Conservation (phyloP, 2,329 filamentous ascomycete species). For the Phoma herbarum region DNA sequence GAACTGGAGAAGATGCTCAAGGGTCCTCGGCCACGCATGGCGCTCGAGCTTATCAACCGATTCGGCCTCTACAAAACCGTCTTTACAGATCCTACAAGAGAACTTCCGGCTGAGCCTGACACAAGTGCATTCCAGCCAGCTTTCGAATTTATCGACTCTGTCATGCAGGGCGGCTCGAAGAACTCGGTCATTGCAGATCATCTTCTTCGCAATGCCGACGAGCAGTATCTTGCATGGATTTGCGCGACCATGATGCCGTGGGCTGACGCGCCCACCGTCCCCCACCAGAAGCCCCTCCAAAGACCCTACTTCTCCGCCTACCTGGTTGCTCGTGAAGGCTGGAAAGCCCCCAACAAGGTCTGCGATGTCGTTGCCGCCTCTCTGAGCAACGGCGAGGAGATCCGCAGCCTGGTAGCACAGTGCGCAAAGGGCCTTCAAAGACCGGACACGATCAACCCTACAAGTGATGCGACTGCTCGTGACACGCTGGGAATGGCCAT, state of each 20-base stretch:
- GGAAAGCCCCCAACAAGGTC: slow-evolving; percentile 81
- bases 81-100: slow-evolving; percentile 73
- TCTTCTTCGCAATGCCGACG: slow-evolving; percentile 70
- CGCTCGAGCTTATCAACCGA: slow-evolving; percentile 71
- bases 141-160: slow-evolving; percentile 68
- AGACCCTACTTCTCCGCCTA: slow-evolving; percentile 59
- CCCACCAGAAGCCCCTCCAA: slow-evolving; percentile 58
- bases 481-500: slow-evolving; percentile 79
- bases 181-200: slow-evolving; percentile 50
- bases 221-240: slow-evolving; percentile 78
- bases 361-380: slow-evolving; percentile 72
- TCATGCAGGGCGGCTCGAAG: slow-evolving; percentile 19
- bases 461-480: slow-evolving; percentile 57
- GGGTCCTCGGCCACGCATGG: slow-evolving; percentile 67
- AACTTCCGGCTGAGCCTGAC: slow-evolving; percentile 64
- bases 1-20: slow-evolving; percentile 93
- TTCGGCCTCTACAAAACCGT: slow-evolving; percentile 75
- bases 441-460: slow-evolving; percentile 56
- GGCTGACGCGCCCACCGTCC: slow-evolving; percentile 60
- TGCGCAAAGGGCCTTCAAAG: slow-evolving; percentile 59
- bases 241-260: slow-evolving; percentile 80
- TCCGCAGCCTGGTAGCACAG: slow-evolving; percentile 67
- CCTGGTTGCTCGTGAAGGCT: slow-evolving; percentile 75
- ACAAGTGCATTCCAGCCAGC: slow-evolving; percentile 67
- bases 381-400: slow-evolving; percentile 68